phyloP scores from a whole-genome alignment of 2,329 filamentous ascomycete genomes.

The Colletotrichum kahawae region DNA sequence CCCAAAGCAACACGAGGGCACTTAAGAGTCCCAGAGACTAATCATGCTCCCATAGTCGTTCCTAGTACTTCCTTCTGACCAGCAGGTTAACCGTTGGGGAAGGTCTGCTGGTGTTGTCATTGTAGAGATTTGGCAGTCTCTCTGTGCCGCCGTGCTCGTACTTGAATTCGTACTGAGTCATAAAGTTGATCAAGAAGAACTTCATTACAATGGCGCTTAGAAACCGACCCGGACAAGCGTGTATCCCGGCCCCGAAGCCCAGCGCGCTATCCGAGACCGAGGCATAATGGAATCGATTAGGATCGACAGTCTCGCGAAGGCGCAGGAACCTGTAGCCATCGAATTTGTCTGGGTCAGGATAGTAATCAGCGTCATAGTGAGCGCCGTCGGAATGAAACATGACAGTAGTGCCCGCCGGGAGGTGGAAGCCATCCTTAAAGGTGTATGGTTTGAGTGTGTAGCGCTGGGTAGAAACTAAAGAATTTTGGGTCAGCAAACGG shows the following conservation, averaged over 20 bases:
- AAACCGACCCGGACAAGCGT: neutral
- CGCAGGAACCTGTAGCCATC: neutral
- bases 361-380: neutral
- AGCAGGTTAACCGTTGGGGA: neutral
- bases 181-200: neutral
- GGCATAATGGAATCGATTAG: neutral
- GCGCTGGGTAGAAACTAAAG: neutral
- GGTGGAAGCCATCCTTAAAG: neutral
- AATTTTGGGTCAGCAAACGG: neutral
- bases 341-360: neutral
- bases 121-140: neutral
- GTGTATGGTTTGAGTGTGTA: neutral
- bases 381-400: neutral
- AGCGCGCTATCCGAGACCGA: neutral
- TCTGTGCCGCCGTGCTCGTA: neutral
- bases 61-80: neutral
- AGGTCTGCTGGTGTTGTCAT: neutral
- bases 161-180: neutral
- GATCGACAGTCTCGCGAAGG: neutral
- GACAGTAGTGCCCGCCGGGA: neutral
- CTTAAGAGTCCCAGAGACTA: rapidly evolving
- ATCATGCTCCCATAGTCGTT: rapidly evolving
- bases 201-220: neutral
- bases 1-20: rapidly evolving
- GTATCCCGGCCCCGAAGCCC: neutral